Evolutionary conservation across 2,329 filamentous ascomycete species (phyloP), one percentile per base, ranked within the genome.

Genomic region (Aspergillus sp.): DNA sequence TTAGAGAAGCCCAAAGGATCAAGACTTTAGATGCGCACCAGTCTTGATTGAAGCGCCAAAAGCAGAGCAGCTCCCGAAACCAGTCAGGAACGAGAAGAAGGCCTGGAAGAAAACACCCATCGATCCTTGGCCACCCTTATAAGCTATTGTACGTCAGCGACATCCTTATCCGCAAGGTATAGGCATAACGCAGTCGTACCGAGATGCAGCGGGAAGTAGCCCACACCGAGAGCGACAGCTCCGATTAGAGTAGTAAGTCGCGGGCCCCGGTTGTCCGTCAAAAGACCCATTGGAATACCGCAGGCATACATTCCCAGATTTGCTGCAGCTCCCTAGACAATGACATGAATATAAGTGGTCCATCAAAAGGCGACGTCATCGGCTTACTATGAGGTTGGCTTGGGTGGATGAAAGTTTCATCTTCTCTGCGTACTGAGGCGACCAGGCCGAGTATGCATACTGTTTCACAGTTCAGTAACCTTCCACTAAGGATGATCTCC

Each of bases 391-490:
- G 64, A 98, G 76, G 75, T 99, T 98, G 75, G 86, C 92, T 74
- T 97, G 84, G 3, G 93, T 98, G n/a, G 95, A 89, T 14, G 92
- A 92, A 60, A 98, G 85, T 71, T 89, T 87, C 67, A 99, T 82
- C 66, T 85, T 87, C 69, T 96, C 88, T 50, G 93, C 92, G 71
- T 97, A 97, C 76, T 97, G 93, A 19, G 95, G 95, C 14, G 91
- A 92, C 93, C 95, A 99, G 76, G 93, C 93, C 55, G 92, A 97
- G 77, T 97, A 99, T 71, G 93, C 93, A 85, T 99, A 98, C 91
- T 97, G 70, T 50, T 31, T 52, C 59, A 74, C 48, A 43, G 47
- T 60, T 69, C 33, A 67, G 61, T 41, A 48, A 43, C 52, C 35
- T 49, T 47, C 50, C 17, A 51, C n/a, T 11, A 31, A 31, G 35